Evolutionary conservation across 352 stramenopile species (phyloP).

Genomic region (Halophytophthora polymorphica): DNA sequence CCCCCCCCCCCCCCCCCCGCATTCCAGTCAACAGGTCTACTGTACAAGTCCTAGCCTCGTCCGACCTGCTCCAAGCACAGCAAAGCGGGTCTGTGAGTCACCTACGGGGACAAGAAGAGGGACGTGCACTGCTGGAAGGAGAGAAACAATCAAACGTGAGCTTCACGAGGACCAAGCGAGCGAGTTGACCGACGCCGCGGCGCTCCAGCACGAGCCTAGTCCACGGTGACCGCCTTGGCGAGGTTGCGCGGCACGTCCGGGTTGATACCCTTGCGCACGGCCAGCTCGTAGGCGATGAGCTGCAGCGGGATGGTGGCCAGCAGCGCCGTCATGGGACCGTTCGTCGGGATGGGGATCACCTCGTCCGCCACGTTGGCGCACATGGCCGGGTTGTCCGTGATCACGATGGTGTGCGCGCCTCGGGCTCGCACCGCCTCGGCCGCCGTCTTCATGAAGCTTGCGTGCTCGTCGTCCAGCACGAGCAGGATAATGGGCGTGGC

Average conservation of each 20-base stretch:
- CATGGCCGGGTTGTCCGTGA: constrained; percentile 95
- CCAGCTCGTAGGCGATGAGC: constrained; percentile 98
- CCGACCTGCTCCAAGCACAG: neutral
- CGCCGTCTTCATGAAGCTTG: constrained; percentile 93
- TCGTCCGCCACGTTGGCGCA: constrained; percentile 91
- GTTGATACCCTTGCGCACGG: constrained; percentile 96
- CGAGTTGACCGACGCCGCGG: too few species aligned
- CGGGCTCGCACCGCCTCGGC: constrained; percentile 96
- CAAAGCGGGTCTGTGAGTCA: neutral
- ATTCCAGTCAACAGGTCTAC: too few species aligned
- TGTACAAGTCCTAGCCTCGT: too few species aligned
- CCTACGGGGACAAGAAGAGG: neutral
- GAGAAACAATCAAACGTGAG: neutral
- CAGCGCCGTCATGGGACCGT: constrained; percentile 95
- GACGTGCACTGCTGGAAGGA: neutral
- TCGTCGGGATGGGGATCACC: constrained; percentile 95
- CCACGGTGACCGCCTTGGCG: constrained; percentile 98
- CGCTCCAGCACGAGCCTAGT: constrained; percentile 66
- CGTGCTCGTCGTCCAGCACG: constrained; percentile 96
- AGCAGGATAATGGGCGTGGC: constrained; percentile 96
- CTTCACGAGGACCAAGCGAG: too few species aligned
- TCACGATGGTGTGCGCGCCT: constrained; percentile 96
- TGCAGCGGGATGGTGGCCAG: constrained; percentile 96
- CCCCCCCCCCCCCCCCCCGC: too few species aligned
- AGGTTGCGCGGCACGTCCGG: constrained; percentile 98